Conservation (phyloP, 2,329 filamentous ascomycete species). For the Curvularia eragrostidis region DNA sequence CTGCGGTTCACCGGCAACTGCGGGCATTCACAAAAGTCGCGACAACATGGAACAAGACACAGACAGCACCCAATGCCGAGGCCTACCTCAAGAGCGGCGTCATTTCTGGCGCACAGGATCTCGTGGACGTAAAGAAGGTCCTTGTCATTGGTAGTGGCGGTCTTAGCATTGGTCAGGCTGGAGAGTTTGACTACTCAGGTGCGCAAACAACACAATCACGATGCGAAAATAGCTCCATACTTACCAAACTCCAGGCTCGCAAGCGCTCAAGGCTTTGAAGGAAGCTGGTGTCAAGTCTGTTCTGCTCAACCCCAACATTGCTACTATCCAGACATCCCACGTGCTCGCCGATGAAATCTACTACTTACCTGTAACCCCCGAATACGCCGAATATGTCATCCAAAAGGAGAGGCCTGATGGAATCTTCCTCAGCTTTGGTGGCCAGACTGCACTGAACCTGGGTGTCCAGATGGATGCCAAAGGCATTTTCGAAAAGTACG, state of each 20-base stretch:
- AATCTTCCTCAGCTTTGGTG: constrained; percentile 96
- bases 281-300: constrained; percentile 91
- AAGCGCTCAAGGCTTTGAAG: constrained; percentile 95
- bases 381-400: constrained; percentile 98
- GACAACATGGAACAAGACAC: constrained; percentile 53
- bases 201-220: constrained; percentile 30
- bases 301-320: constrained; percentile 97
- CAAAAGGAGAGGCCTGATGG: constrained; percentile 95
- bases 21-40: constrained; percentile 49
- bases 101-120: constrained; percentile 75
- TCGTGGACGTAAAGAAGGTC: constrained; percentile 94
- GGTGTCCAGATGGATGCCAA: constrained; percentile 97
- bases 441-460: constrained; percentile 94
- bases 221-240: constrained; percentile 8
- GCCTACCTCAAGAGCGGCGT: constrained; percentile 89
- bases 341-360: constrained; percentile 96
- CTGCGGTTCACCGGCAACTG: constrained; percentile 42
- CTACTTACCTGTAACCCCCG: constrained; percentile 95
- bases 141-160: constrained; percentile 95
- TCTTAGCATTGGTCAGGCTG: constrained; percentile 94
- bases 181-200: constrained; percentile 99
- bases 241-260: constrained; percentile 69
- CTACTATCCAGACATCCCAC: constrained; percentile 97
- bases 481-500: constrained; percentile 93
- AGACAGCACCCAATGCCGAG: constrained; percentile 79